Conservation (phyloP, 495 filamentous ascomycete genomes). For the Penicillium lividum region DNA sequence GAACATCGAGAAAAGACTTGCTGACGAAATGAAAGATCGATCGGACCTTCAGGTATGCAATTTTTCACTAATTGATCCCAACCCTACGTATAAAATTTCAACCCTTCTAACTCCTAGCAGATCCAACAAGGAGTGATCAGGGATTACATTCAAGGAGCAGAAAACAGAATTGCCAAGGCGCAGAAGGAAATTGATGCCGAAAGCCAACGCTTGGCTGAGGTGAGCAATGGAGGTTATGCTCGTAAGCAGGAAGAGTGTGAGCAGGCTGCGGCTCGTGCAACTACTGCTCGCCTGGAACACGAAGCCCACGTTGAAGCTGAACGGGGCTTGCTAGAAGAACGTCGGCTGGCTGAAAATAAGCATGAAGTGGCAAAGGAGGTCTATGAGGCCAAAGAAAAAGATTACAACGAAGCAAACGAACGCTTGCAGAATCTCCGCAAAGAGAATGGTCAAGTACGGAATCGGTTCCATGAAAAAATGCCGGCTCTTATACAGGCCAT, state of each 20-base stretch:
- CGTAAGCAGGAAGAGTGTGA: conserved; percentile 50
- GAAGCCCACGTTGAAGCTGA: conserved; percentile 34
- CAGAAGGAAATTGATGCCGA: conserved; percentile 48
- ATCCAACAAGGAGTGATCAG: conserved; percentile 53
- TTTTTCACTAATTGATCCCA: neutral
- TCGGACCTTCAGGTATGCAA: conserved; percentile 45
- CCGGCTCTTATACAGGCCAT: conserved; percentile 66
- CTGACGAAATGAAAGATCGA: conserved; percentile 43
- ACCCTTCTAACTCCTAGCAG: conserved; percentile 30
- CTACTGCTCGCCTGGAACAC: conserved; percentile 30
- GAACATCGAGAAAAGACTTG: conserved; percentile 38
- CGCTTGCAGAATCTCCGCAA: conserved; percentile 48
- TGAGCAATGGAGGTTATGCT: conserved; percentile 55
- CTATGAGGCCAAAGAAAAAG: conserved; percentile 32
- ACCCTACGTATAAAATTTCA: neutral
- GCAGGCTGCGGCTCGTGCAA: conserved; percentile 34
- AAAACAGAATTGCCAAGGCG: conserved; percentile 40
- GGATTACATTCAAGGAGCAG: conserved; percentile 46
- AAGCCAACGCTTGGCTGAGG: conserved; percentile 49
- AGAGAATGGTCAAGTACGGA: conserved; percentile 52
- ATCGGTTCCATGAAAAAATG: conserved; percentile 63
- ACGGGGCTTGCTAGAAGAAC: conserved; percentile 31
- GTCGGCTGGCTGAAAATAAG: conserved; percentile 39
- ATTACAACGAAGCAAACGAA: conserved; percentile 46
- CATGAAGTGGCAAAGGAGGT: conserved; percentile 25